Conservation (phyloP, 768 basidiomycete species). For the Tulasnella sp. region DNA sequence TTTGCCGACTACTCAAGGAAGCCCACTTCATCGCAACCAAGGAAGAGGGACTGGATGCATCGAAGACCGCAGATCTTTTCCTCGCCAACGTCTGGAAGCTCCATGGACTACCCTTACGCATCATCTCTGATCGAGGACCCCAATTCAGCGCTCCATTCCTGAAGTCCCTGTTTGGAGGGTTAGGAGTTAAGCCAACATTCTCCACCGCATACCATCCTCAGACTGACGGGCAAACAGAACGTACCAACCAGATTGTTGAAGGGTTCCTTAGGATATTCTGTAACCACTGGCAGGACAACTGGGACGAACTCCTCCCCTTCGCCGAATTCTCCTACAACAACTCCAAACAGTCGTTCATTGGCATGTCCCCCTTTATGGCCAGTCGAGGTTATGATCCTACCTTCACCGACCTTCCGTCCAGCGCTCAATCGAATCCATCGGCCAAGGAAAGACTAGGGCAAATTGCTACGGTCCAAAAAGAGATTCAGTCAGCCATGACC, state of each 20-base stretch:
- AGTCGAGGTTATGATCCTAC: not conserved
- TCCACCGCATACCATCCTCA: too few relatives aligned
- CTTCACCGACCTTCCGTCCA: too few relatives aligned
- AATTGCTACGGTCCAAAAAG: not conserved
- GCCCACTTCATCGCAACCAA: too few relatives aligned
- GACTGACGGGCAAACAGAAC: slow-evolving; percentile 26
- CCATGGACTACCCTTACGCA: slow-evolving; percentile 17
- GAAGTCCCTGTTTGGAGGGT: not conserved
- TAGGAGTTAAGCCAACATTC: not conserved
- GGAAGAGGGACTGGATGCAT: slow-evolving; percentile 36
- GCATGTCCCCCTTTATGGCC: slow-evolving; percentile 1
- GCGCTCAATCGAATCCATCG: not conserved
- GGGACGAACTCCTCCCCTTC: not conserved
- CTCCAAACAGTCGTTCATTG: not conserved
- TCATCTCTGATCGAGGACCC: not conserved
- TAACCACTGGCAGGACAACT: not conserved
- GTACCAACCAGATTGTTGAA: slow-evolving; percentile 34
- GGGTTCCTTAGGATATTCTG: not conserved
- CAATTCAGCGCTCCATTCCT: not conserved
- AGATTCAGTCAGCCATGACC: too few relatives aligned
- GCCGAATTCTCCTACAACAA: not conserved
- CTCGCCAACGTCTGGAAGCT: slow-evolving; percentile 40
- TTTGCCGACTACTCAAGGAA: not conserved
- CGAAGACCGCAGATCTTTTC: slow-evolving; percentile 40
- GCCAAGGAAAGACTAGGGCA: not conserved